Evolutionary conservation across 2,329 filamentous ascomycete genomes (phyloP), one percentile per base, ranked within the genome.

Genomic region (Neopestalotiopsis clavispora): DNA sequence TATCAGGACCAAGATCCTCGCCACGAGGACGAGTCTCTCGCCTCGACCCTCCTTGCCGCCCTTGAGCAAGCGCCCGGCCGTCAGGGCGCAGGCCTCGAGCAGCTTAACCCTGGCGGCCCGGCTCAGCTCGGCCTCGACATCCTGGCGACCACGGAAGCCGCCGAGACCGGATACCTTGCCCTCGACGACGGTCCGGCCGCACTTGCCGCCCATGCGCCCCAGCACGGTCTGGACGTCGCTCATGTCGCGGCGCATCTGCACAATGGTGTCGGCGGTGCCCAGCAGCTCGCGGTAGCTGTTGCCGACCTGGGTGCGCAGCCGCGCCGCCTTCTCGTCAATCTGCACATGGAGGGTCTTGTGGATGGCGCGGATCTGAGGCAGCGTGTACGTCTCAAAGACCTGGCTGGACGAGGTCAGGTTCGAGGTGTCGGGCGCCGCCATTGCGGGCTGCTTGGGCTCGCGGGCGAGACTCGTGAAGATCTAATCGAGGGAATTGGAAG

Each of bases 251-350:
- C 94, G 92, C 94, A 98, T 97, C 70, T 91, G 88, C 67, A 98
- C 92, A 73, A 98, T 98, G n/a, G 91, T 91, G 81, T 98, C 95
- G 67, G 95, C 95, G 0, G 95, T 98, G 66, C 93, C 93, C 32
- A 98, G 89, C 9, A 98, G 89, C 75, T 96, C 94, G 73, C 95
- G 92, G 81, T 98, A 98, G 76, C 87, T 90, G 69, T 83, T 85
- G 72, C 89, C 89, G 70, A 91, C 89, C 77, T 90, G 87, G 20
- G 86, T 89, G 73, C 89, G 88, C 75, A 91, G 83, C 40, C 89
- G 88, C 64, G 83, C 83, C 42, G 88, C 85, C 74, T 90, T 90
- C 77, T 91, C 89, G 71, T 91, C 89, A 73, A 90, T 85, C 72
- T 87, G 84, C 10, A 81, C 82, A 75, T 89, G 87, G 49, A 91